Evolutionary conservation across 805 yeast species (phyloP).

Genomic region (Torulaspora delbrueckii): DNA sequence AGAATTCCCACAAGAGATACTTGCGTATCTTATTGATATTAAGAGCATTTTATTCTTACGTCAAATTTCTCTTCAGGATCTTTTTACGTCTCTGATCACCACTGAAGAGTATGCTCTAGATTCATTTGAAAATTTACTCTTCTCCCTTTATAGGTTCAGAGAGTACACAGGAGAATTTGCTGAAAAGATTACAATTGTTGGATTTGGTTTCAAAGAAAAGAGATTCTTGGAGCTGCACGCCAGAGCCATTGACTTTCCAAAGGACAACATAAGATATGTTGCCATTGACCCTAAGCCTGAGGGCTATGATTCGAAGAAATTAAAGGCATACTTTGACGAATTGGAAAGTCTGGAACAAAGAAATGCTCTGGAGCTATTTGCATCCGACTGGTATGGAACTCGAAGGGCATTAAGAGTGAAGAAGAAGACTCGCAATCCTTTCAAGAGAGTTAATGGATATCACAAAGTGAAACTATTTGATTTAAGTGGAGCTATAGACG

Average conservation of each 20-base stretch:
- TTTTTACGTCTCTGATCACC: conserved; percentile 30
- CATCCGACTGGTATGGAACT: conserved; percentile 55
- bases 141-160: conserved; percentile 50
- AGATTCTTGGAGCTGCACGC: conserved; percentile 57
- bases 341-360: conserved; percentile 46
- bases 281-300: conserved; percentile 55
- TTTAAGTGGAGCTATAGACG: conserved; percentile 5
- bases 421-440: conserved; percentile 55
- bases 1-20: conserved; percentile 12
- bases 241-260: conserved; percentile 44
- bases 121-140: conserved; percentile 71
- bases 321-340: conserved; percentile 42
- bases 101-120: conserved; percentile 74
- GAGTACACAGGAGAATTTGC: conserved; percentile 50
- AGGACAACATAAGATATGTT: conserved; percentile 41
- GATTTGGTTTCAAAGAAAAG: conserved; percentile 66
- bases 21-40: conserved; percentile 6
- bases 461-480: conserved; percentile 10
- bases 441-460: conserved; percentile 41
- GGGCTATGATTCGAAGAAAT: conserved; percentile 22
- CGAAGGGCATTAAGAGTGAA: conserved; percentile 43
- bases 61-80: conserved; percentile 12
- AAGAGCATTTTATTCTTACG: conserved; percentile 5
- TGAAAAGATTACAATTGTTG: conserved; percentile 48
- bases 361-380: conserved; percentile 52